Conservation (phyloP, 257 asterid genomes). For the Scutellaria galericulata region DNA sequence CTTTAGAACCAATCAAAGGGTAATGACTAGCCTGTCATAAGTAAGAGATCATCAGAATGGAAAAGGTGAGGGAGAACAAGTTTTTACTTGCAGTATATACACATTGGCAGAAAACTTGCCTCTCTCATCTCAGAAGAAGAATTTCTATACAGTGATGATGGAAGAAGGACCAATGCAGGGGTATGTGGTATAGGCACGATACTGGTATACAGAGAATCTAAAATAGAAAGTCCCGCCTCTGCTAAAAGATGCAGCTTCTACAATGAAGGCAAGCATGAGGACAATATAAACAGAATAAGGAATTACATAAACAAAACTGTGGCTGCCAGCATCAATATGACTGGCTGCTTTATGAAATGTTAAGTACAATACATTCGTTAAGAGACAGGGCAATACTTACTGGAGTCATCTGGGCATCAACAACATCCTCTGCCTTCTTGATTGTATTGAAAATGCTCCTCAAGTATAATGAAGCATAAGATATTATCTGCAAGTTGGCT, state of each 20-base stretch:
- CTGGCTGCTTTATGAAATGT: not conserved
- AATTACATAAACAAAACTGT: conserved; percentile 17
- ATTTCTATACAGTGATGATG: conserved; percentile 75
- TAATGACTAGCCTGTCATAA: conserved; percentile 52
- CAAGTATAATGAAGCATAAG: conserved; percentile 51
- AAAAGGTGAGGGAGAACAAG: conserved; percentile 9
- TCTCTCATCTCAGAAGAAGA: conserved; percentile 47
- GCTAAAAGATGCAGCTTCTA: conserved; percentile 84
- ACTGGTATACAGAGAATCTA: conserved; percentile 53
- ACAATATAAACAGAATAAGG: conserved; percentile 16
- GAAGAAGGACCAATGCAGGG: conserved; percentile 69
- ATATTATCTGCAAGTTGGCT: conserved; percentile 42
- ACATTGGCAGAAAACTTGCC: conserved; percentile 54
- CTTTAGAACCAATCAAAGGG: conserved; percentile 45
- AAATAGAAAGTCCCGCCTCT: conserved; percentile 70
- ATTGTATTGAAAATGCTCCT: conserved; percentile 75
- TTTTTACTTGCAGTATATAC: conserved; percentile 30
- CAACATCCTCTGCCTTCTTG: conserved; percentile 81
- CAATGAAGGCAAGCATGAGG: conserved; percentile 38
- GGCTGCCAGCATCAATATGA: conserved; percentile 1
- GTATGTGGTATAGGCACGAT: conserved; percentile 34
- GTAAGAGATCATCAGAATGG: conserved; percentile 36
- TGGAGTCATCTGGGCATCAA: conserved; percentile 65
- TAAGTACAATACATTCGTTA: conserved; percentile 31
- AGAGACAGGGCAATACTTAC: conserved; percentile 50